Evolutionary conservation across 106 monocot genomes (phyloP).

Genomic region (Acorus calamus): DNA sequence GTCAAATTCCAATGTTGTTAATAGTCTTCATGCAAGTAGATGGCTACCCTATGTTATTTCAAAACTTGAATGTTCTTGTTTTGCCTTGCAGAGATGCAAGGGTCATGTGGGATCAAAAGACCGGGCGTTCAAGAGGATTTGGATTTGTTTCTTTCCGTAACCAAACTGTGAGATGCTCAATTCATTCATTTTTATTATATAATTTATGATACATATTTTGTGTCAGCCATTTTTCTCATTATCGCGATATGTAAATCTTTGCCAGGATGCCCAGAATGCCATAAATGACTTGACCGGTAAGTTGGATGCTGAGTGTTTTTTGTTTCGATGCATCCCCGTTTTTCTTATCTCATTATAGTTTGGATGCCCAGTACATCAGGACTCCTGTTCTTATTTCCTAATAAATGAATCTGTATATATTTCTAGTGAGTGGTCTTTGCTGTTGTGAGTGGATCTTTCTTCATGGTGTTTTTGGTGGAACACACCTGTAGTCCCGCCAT

Average conservation of each 20-base stretch:
- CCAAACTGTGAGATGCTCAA: constrained; percentile 6
- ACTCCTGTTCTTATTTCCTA: too few relatives aligned
- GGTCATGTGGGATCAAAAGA: constrained; percentile 97
- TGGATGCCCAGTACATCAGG: not conserved
- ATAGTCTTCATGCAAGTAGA: too few relatives aligned
- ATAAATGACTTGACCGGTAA: constrained; percentile 52
- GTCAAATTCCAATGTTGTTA: too few relatives aligned
- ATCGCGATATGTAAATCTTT: not conserved
- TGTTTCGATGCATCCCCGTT: not conserved
- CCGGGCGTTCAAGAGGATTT: constrained; percentile 92
- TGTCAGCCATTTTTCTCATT: not conserved
- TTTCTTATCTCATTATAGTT: not conserved
- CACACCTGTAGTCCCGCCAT: too few relatives aligned
- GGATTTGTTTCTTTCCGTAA: constrained; percentile 93
- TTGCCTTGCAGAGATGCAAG: constrained; percentile 63
- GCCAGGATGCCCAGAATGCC: constrained; percentile 43
- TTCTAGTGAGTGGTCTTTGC: too few relatives aligned
- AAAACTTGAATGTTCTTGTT: not conserved
- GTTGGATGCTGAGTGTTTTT: not conserved
- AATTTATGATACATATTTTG: not conserved
- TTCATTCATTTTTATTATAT: too few relatives aligned
- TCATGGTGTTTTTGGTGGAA: too few relatives aligned
- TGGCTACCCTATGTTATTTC: too few relatives aligned
- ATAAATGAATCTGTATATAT: too few relatives aligned
- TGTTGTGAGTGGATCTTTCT: too few relatives aligned